phyloP scores from a whole-genome alignment of 352 stramenopile genomes.

The Globisporangium solare region DNA sequence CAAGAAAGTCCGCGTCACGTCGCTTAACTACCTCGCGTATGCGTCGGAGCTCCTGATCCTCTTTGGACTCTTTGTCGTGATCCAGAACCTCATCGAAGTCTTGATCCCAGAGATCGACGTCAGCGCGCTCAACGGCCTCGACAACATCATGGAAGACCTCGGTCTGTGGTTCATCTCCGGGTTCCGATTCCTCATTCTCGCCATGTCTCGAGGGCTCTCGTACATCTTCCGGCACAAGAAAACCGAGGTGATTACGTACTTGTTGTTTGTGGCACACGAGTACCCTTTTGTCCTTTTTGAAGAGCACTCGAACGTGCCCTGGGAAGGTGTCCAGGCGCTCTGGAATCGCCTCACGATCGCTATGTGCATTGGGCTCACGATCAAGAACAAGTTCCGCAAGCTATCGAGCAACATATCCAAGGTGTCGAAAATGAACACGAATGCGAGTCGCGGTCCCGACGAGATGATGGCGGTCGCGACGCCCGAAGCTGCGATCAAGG shows the following conservation, averaged over 20 bases:
- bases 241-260: conserved; percentile 21
- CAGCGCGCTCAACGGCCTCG: conserved; percentile 11
- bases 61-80: conserved; percentile 11
- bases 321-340: conserved; percentile 12
- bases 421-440: too few species aligned
- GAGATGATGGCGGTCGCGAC: too few species aligned
- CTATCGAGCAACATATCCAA: too few species aligned
- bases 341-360: conserved; percentile 4
- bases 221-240: conserved; percentile 21
- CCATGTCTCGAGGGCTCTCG: conserved; percentile 20
- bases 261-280: conserved; percentile 24
- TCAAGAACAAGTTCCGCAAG: conserved; percentile 9
- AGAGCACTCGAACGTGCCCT: conserved; percentile 3
- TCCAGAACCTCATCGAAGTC: conserved; percentile 12
- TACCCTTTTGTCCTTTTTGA: conserved; percentile 17
- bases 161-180: conserved; percentile 24
- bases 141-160: conserved; percentile 19
- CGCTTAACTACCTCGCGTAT: conserved; percentile 11
- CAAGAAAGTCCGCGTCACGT: conserved; percentile 22
- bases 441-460: too few species aligned
- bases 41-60: conserved; percentile 14
- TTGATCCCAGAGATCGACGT: not conserved
- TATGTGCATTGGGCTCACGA: conserved; percentile 6
- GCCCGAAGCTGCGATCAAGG: too few species aligned
- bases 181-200: conserved; percentile 38